These are phyloP conservation scores for Nicotiana paniculata DNA, from an alignment of 257 asterid genomes.

Conservation along the genomic window DNA sequence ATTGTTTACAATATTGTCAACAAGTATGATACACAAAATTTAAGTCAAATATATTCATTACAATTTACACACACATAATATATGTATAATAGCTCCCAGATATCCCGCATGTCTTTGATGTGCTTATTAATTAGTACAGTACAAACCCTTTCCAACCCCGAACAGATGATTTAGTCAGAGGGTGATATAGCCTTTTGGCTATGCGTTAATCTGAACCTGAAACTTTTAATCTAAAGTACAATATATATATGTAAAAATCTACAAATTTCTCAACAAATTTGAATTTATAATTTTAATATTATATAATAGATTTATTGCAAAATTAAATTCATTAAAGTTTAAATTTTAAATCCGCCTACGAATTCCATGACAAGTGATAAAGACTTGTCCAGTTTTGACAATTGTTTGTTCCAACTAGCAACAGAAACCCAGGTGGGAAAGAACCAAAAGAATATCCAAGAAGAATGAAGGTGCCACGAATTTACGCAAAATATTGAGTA, in stretches of 20 bases:
- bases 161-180: not conserved
- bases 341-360: no score
- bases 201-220: no score
- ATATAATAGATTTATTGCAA: no score
- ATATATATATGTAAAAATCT: no score
- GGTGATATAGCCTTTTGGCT: no score
- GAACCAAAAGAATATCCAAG: not conserved
- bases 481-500: no score
- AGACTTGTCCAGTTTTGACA: not conserved
- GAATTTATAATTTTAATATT: no score
- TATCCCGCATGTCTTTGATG: not conserved
- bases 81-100: no score
- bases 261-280: no score
- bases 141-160: not conserved
- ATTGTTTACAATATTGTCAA: not conserved
- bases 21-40: not conserved
- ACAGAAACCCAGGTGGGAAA: not conserved
- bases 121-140: not conserved
- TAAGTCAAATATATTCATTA: not conserved
- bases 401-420: not conserved
- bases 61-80: not conserved
- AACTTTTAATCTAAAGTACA: no score
- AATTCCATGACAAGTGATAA: not conserved
- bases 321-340: no score
- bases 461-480: not conserved